Base-by-base conservation (phyloP, 2,329 filamentous ascomycete genomes). In the Sphaerulina vaccinii region DNA sequence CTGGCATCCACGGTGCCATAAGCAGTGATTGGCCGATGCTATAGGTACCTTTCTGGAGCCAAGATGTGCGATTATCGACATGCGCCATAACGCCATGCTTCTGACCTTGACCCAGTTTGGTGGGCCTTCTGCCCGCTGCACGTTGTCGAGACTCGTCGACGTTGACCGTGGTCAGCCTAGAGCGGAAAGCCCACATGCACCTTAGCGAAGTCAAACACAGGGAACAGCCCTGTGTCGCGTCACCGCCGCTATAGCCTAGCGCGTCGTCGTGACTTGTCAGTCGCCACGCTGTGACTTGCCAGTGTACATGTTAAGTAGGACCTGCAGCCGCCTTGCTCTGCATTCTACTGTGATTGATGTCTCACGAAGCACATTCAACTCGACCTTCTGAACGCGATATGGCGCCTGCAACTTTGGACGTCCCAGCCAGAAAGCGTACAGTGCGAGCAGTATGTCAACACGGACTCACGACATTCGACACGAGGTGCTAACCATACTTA, bases 371-470 rank as follows among this genome's bases (percentile, higher is more conserved):
- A 23, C 33, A 24, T n/a, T 24, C 38, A 16, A 33, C 18, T 21
- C 36, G 19, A 27, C 23, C 23, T 7, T 22, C 22, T 23, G 16
- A 13, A 43, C 23, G 23, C 46, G 46, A 36, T 15, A 52, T 52
- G 50, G 37, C 50, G 6, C 50, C 50, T 9, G 24, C 19, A 16
- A 37, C 43, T 6, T 33, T 48, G 35, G 43, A 41, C n/a, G 43
- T 48, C 22, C 48, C 52, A 11, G 35, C 52, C 7, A 24, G 52
- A 22, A 55, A 51, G 22, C 48, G 52, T 11, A 55, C 52, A 41
- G 52, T 50, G 32, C 52, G 52, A 44, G 52, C 52, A 15, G 52
- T 55, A 35, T 18, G 52, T 51, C 5, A 8, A 8, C 40, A 5
- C 27, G 27, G 27, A 35, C 43, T 10, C 41, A 11, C 47, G 16